Evolutionary conservation across 202 grass and related monocot genomes (phyloP), one percentile per base, ranked within the genome.

Genomic region (Panicum virgatum): DNA sequence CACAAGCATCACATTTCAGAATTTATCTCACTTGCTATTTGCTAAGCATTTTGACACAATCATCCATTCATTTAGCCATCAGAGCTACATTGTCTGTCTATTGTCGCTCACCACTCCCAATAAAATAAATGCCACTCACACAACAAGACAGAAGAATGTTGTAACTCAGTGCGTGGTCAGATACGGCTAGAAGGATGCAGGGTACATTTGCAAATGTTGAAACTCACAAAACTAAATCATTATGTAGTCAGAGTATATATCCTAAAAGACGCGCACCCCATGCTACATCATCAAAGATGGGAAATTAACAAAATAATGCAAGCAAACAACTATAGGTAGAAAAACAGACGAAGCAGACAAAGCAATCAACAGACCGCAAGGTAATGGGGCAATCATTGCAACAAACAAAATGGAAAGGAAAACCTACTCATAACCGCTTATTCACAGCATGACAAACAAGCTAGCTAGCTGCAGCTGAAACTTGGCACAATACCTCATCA

Each of bases 1-100:
- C 57, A 40, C 29, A 57, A 51, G 58, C 48, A 66, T 64, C 20
- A 27, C 46, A 86, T 73, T 37, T 39, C 66, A 73, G 12, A 85
- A 37, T 20, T 71, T n/a, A 45, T 13, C 25, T 19, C 58, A 46
- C 19, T 4, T 66, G 12, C n/a, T n/a, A n/a, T n/a, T n/a, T n/a
- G n/a, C 44, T 32, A n/a, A n/a, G 2, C n/a, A 37, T 60, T 43
- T 51, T 16, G 39, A 50, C 20, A 51, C 2, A 27, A 59, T 15
- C 43, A 3, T 52, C 12, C 60, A 38, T 51, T 79, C 60, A 30
- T 61, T 15, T 63, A 37, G 45, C 20, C 29, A 48, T 45, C 12
- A 65, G 29, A 34, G 25, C 1, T 65, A 51, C 20, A 34, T 19
- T 62, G 26, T 44, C 62, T 59, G 15, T 43, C 25, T 30, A 58